Evolutionary conservation across 176 grass and related monocot species (phyloP).

Genomic region (maize (Zea mays)): DNA sequence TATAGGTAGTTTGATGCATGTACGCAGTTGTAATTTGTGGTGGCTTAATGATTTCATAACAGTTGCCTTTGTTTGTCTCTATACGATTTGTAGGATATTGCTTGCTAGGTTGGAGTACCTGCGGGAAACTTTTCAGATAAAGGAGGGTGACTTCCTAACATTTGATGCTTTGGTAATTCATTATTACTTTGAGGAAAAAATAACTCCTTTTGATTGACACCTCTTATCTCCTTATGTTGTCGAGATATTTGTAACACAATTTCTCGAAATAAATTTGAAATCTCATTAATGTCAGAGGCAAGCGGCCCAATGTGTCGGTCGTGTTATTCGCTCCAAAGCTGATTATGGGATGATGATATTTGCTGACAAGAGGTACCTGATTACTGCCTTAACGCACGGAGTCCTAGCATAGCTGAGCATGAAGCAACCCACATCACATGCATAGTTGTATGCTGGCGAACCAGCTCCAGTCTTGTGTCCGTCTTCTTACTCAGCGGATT

Average conservation of each 20-base stretch:
- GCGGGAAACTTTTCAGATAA: constrained; percentile 94
- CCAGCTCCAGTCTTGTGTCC: neutral
- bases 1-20: constrained; percentile 11
- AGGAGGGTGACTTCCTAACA: constrained; percentile 93
- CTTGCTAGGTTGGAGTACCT: constrained; percentile 95
- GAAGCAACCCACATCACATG: neutral
- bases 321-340: constrained; percentile 95
- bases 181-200: neutral
- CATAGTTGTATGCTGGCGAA: constrained; percentile 19
- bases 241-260: constrained; percentile 14
- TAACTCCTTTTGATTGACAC: neutral
- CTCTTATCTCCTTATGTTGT: neutral
- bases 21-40: neutral
- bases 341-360: constrained; percentile 99
- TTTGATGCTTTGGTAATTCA: constrained; percentile 88
- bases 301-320: constrained; percentile 93
- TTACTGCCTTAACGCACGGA: constrained; percentile 15
- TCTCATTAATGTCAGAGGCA: constrained; percentile 30
- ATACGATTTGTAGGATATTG: constrained; percentile 66
- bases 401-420: neutral
- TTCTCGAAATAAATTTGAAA: constrained; percentile 19
- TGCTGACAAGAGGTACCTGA: constrained; percentile 84
- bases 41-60: neutral
- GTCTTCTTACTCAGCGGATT: neutral
- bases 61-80: neutral